phyloP scores from a whole-genome alignment of 2,329 filamentous ascomycete species.

The Penicillium digitatum region DNA sequence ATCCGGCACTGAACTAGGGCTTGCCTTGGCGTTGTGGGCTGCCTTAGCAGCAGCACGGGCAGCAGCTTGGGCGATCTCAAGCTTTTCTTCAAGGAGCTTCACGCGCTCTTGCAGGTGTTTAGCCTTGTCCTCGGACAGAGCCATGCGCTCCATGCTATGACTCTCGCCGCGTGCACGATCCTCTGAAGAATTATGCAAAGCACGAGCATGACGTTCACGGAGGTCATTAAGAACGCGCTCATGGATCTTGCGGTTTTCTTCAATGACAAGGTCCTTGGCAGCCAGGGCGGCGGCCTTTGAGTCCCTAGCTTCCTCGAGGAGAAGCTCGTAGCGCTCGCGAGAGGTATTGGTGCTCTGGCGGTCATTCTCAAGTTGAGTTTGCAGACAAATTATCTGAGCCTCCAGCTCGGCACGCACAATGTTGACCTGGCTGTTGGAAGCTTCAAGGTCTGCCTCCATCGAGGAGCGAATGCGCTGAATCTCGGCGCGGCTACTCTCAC shows the following conservation, averaged over 20 bases:
- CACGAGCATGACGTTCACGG: slow-evolving; percentile 68
- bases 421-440: slow-evolving; percentile 81
- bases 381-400: slow-evolving; percentile 67
- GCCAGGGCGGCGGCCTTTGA: slow-evolving; percentile 59
- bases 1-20: slow-evolving; percentile 29
- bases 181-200: slow-evolving; percentile 68
- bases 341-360: slow-evolving; percentile 75
- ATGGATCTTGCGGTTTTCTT: slow-evolving; percentile 61
- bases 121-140: slow-evolving; percentile 76
- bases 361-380: slow-evolving; percentile 71
- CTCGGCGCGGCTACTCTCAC: slow-evolving; percentile 73
- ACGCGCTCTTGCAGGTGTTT: slow-evolving; percentile 84
- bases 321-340: slow-evolving; percentile 75
- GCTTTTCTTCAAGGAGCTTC: slow-evolving; percentile 78
- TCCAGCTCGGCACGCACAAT: slow-evolving; percentile 77
- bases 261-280: slow-evolving; percentile 52
- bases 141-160: slow-evolving; percentile 75
- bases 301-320: slow-evolving; percentile 74
- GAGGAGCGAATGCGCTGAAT: slow-evolving; percentile 74
- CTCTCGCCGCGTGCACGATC: slow-evolving; percentile 77
- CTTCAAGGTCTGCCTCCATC: slow-evolving; percentile 76
- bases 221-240: slow-evolving; percentile 72
- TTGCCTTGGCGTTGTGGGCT: slow-evolving; percentile 56
- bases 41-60: slow-evolving; percentile 78
- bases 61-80: slow-evolving; percentile 84